A percentile compares a stretch with the other conserved stretches of the same genome.
Evolutionary conservation across 352 stramenopile species (phyloP).

Genomic region (Globisporangium viniferum): DNA sequence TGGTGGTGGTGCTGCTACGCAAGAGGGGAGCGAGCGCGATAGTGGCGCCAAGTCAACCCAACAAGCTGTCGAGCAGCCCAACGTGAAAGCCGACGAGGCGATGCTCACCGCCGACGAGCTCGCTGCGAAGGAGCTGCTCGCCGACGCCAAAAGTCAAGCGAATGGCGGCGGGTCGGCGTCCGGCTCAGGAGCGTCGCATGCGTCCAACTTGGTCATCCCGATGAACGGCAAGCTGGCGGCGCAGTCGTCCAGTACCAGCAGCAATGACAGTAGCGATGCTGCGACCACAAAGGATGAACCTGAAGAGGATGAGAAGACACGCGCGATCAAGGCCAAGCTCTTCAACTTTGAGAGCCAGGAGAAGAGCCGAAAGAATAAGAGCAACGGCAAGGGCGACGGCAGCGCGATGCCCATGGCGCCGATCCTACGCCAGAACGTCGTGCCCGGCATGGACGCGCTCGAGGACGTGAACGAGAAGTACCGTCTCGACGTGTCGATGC

Average conservation of each 20-base stretch:
- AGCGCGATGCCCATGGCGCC: slow-evolving; percentile 22
- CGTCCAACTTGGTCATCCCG: slow-evolving; percentile 53
- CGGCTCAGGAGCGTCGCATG: not conserved
- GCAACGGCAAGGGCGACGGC: slow-evolving; percentile 9
- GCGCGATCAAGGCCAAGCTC: slow-evolving; percentile 31
- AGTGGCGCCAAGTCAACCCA: slow-evolving; percentile 1
- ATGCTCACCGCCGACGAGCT: slow-evolving; percentile 31
- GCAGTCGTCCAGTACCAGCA: not conserved
- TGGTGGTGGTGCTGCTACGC: not conserved
- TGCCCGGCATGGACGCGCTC: slow-evolving; percentile 63
- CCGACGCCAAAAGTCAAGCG: slow-evolving; percentile 25
- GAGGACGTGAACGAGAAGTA: slow-evolving; percentile 82
- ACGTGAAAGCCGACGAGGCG: not conserved
- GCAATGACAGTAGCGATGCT: not conserved
- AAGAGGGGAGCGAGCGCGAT: not conserved
- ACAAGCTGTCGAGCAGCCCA: not conserved
- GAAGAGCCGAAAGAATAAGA: slow-evolving; percentile 15
- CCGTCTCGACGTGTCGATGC: slow-evolving; percentile 72
- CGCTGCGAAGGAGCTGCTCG: slow-evolving; percentile 39
- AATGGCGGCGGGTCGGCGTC: not conserved
- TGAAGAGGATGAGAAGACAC: slow-evolving; percentile 11
- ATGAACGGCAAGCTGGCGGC: slow-evolving; percentile 15
- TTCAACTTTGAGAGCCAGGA: slow-evolving; percentile 33
- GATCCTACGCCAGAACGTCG: slow-evolving; percentile 72
- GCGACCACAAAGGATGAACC: not conserved